Evolutionary conservation across 176 grass and related monocot genomes (phyloP).

Genomic region (Eremochloa ophiuroides): DNA sequence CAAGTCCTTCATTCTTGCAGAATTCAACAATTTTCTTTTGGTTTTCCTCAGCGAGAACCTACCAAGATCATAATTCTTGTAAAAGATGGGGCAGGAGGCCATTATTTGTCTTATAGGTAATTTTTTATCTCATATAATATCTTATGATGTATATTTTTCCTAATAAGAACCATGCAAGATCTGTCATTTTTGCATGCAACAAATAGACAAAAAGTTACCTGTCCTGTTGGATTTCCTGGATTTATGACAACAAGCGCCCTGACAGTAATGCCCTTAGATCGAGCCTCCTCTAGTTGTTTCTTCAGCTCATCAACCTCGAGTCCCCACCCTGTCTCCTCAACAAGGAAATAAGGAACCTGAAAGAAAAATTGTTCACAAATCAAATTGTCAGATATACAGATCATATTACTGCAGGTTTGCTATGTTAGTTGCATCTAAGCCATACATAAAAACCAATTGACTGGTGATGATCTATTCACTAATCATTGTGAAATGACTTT

Average conservation of each 20-base stretch:
- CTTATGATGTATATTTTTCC: neutral
- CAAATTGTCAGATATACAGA: neutral
- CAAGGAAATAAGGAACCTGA: conserved; percentile 88
- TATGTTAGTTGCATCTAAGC: neutral
- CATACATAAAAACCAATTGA: neutral
- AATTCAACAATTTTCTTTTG: conserved; percentile 87
- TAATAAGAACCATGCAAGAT: neutral
- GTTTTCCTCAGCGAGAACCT: conserved; percentile 93
- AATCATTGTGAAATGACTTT: conserved; percentile 5
- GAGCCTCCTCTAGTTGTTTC: conserved; percentile 79
- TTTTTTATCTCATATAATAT: neutral
- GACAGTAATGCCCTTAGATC: conserved; percentile 84
- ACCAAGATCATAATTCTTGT: neutral
- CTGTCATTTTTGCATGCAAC: conserved; percentile 14
- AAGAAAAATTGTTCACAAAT: conserved; percentile 29
- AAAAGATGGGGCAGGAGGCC: neutral
- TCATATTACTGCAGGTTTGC: neutral
- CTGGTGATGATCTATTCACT: neutral
- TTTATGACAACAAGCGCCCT: conserved; percentile 89
- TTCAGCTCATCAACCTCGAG: conserved; percentile 75
- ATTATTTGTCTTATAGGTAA: conserved; percentile 5
- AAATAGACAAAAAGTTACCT: conserved; percentile 44
- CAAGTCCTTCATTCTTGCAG: conserved; percentile 92
- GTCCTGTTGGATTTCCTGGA: conserved; percentile 94
- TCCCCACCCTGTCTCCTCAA: conserved; percentile 80